Conservation (phyloP, 148 eudicot species). For the Fagopyrum esculentum region DNA sequence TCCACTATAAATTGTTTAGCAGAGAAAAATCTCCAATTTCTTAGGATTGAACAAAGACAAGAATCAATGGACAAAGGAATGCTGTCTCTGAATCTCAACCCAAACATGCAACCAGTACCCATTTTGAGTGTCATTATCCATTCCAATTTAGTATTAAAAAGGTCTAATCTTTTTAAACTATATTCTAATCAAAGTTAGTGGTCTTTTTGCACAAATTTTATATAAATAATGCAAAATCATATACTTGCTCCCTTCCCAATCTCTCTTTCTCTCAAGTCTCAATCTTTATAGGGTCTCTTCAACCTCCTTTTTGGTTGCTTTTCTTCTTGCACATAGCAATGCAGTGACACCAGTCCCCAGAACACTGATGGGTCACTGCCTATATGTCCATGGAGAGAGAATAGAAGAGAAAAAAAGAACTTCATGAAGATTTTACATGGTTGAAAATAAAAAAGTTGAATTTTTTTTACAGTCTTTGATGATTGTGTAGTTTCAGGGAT, state of each 20-base stretch:
- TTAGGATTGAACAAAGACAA: slow-evolving; percentile 2
- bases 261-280: slow-evolving; percentile 10
- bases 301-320: slow-evolving; percentile 23
- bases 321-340: slow-evolving; percentile 13
- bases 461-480: slow-evolving; percentile 7
- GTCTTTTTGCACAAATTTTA: not conserved
- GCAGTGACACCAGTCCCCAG: slow-evolving; percentile 21
- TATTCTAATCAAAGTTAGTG: not conserved
- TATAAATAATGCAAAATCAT: not conserved
- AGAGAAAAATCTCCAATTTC: not conserved
- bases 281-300: slow-evolving; percentile 8
- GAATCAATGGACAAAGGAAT: not conserved
- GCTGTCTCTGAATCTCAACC: not conserved
- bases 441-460: slow-evolving; percentile 5
- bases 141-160: not conserved
- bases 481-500: slow-evolving; percentile 18
- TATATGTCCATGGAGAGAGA: slow-evolving; percentile 18
- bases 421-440: slow-evolving; percentile 9
- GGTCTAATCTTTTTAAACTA: not conserved
- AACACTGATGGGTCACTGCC: slow-evolving; percentile 47
- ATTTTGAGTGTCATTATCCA: not conserved
- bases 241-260: not conserved
- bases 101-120: not conserved
- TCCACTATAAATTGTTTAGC: not conserved
- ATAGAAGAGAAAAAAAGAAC: not conserved